Evolutionary conservation across 495 filamentous ascomycete genomes (phyloP).

Genomic region (Trichodelitschia bisporula): DNA sequence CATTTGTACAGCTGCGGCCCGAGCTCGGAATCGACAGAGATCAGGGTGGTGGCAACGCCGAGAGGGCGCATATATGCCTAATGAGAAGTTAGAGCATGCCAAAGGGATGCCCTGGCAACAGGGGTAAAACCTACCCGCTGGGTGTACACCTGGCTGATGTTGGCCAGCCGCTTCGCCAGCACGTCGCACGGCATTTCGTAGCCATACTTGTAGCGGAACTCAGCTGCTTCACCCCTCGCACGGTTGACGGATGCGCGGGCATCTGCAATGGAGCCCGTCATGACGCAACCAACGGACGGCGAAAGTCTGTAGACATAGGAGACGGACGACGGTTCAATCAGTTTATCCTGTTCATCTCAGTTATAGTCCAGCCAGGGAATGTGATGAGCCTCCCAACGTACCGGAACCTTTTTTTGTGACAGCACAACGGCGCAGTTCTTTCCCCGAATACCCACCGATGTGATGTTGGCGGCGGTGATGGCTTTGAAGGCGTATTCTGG

Average conservation of each 20-base stretch:
- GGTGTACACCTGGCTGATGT: slow-evolving; percentile 98
- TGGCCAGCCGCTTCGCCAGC: slow-evolving; percentile 83
- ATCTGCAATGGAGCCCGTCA: slow-evolving; percentile 97
- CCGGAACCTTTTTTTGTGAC: slow-evolving; percentile 98
- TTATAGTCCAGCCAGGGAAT: slow-evolving; percentile 1
- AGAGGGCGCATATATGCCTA: slow-evolving; percentile 97
- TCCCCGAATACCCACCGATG: slow-evolving; percentile 81
- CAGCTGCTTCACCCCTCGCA: slow-evolving; percentile 83
- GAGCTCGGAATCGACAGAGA: slow-evolving; percentile 76
- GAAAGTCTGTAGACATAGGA: slow-evolving; percentile 94
- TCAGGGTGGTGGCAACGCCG: slow-evolving; percentile 79
- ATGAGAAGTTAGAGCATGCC: neutral
- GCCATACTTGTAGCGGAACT: slow-evolving; percentile 94
- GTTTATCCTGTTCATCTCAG: slow-evolving; percentile 49
- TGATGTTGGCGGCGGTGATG: slow-evolving; percentile 96
- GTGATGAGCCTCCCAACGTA: slow-evolving; percentile 22
- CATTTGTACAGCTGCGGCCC: slow-evolving; percentile 97
- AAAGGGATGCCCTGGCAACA: neutral
- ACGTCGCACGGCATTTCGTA: slow-evolving; percentile 99
- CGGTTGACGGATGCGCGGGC: slow-evolving; percentile 76
- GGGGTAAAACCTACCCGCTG: slow-evolving; percentile 42
- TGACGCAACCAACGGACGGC: slow-evolving; percentile 87
- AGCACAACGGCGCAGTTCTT: slow-evolving; percentile 93
- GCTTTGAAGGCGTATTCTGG: slow-evolving; percentile 99
- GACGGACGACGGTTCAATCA: slow-evolving; percentile 92